Evolutionary conservation across 2,329 filamentous ascomycete species (phyloP).

Genomic region (Raffaelea deltoideospora): DNA sequence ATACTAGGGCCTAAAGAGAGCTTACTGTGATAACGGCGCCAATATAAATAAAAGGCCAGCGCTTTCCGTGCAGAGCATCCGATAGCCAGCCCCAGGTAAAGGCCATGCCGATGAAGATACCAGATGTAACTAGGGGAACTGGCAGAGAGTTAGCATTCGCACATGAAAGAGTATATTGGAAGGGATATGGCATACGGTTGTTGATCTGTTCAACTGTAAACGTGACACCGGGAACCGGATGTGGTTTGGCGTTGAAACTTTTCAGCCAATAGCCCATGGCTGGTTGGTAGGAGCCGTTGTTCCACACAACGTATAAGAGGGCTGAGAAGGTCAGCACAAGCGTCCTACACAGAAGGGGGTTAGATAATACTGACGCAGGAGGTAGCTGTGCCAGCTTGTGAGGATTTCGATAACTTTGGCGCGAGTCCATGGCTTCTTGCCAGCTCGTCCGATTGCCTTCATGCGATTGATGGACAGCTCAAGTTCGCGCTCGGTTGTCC

Average conservation of each 20-base stretch:
- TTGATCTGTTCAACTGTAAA: slow-evolving; percentile 20
- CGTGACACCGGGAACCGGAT: slow-evolving; percentile 15
- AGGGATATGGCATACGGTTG: slow-evolving; percentile 18
- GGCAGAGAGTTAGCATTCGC: no score
- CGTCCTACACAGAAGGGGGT: no score
- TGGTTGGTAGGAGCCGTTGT: slow-evolving; percentile 18
- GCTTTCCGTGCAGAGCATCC: slow-evolving; percentile 17
- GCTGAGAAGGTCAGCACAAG: no score
- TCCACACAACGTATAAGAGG: slow-evolving; percentile 21
- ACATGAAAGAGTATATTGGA: no score
- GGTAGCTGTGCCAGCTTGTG: slow-evolving; percentile 23
- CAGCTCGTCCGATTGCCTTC: slow-evolving; percentile 19
- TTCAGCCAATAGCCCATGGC: slow-evolving; percentile 28
- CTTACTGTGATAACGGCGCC: slow-evolving; percentile 20
- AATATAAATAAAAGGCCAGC: slow-evolving; percentile 23
- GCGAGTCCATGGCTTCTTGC: slow-evolving; percentile 19
- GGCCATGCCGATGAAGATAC: slow-evolving; percentile 19
- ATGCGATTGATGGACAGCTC: slow-evolving; percentile 19
- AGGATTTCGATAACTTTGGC: slow-evolving; percentile 18
- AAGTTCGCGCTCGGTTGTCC: slow-evolving; percentile 18
- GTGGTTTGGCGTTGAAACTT: slow-evolving; percentile 19
- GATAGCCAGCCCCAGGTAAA: slow-evolving; percentile 22
- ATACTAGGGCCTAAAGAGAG: background rate
- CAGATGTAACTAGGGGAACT: slow-evolving; percentile 17
- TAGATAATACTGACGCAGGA: slow-evolving; percentile 15